phyloP scores from a whole-genome alignment of 192 early-diverging fungal species.

The Glomus cerebriforme region DNA sequence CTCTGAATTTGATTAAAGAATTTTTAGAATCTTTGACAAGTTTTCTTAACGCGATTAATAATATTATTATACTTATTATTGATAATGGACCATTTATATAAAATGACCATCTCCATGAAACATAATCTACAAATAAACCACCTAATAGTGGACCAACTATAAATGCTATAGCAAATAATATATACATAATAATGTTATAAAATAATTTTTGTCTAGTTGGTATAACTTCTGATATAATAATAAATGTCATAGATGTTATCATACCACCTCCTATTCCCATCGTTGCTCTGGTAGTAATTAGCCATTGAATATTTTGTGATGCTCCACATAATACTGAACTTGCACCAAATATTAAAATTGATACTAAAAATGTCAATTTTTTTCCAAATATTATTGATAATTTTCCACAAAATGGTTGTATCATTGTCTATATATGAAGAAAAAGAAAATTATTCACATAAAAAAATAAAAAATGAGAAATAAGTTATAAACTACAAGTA shows the following conservation, averaged over 20 bases:
- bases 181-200: constrained; percentile 57
- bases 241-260: constrained; percentile 59
- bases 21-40: not conserved
- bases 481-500: not conserved
- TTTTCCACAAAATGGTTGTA: constrained; percentile 24
- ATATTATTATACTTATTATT: constrained; percentile 22
- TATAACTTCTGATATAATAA: constrained; percentile 65
- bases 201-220: constrained; percentile 57
- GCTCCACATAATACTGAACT: constrained; percentile 42
- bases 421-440: not conserved
- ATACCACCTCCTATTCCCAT: constrained; percentile 60
- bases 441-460: not conserved
- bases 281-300: constrained; percentile 57
- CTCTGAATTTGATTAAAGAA: not conserved
- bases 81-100: constrained; percentile 40
- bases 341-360: constrained; percentile 38
- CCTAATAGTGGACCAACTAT: constrained; percentile 49
- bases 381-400: constrained; percentile 29
- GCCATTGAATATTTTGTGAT: constrained; percentile 39
- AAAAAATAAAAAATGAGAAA: not conserved
- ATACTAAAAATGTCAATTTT: constrained; percentile 35
- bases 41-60: constrained; percentile 31
- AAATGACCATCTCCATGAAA: constrained; percentile 49
- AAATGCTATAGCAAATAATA: constrained; percentile 57
- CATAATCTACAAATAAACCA: constrained; percentile 41